A percentile compares a stretch with the other conserved stretches of the same genome.
Evolutionary conservation across 345 rosid genomes (phyloP).

Genomic region (Mallotus nudiflorus): DNA sequence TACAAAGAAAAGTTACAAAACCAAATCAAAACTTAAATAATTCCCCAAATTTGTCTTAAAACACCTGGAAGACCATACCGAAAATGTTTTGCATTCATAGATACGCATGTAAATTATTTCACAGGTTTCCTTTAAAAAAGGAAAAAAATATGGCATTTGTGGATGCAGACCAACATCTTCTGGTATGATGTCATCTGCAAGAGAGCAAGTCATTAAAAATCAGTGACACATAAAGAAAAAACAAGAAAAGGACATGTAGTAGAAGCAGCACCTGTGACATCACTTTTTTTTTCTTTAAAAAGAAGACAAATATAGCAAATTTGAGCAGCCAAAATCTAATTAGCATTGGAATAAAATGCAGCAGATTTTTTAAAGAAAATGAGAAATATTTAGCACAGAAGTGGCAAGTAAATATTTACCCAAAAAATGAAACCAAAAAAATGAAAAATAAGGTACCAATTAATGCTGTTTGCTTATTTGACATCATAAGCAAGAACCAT

Average conservation of each 20-base stretch:
- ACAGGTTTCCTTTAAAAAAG: constrained; percentile 24
- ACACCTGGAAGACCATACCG: constrained; percentile 43
- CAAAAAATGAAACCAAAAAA: not conserved
- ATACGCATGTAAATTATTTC: constrained; percentile 62
- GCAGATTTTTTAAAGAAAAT: too few relatives aligned
- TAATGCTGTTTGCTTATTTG: constrained; percentile 1
- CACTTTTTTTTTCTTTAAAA: too few relatives aligned
- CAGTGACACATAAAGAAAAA: too few relatives aligned
- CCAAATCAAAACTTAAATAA: not conserved
- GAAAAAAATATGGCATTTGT: constrained; percentile 46
- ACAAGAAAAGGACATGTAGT: too few relatives aligned
- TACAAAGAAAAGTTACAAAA: constrained; percentile 1
- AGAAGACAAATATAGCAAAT: too few relatives aligned
- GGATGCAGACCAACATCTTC: constrained; percentile 62
- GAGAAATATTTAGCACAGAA: too few relatives aligned
- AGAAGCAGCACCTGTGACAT: too few relatives aligned
- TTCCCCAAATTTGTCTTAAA: not conserved
- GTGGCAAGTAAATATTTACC: too few relatives aligned
- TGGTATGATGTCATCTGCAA: constrained; percentile 58
- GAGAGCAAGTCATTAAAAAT: constrained; percentile 1
- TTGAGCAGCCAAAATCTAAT: too few relatives aligned
- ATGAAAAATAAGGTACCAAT: not conserved
- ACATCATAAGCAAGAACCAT: not conserved
- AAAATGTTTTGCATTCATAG: constrained; percentile 61
- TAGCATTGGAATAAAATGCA: too few relatives aligned